phyloP scores from a whole-genome alignment of 257 asterid species.

The Scutellaria minor region DNA sequence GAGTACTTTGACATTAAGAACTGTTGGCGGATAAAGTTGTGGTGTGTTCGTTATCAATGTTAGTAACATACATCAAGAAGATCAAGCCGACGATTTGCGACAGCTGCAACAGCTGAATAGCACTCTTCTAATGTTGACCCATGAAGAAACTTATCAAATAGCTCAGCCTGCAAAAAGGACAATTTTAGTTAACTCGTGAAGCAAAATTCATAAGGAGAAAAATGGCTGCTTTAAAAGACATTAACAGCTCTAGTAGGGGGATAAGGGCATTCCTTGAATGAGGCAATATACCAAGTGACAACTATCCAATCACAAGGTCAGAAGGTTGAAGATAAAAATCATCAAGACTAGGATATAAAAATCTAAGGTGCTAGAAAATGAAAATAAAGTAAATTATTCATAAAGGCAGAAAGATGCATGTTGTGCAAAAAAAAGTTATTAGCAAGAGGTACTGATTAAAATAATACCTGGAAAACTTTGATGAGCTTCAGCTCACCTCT shows the following conservation, averaged over 20 bases:
- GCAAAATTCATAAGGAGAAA: slow-evolving; percentile 23
- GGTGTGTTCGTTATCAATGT: slow-evolving; percentile 31
- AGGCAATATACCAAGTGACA: slow-evolving; percentile 26
- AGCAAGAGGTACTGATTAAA: slow-evolving; percentile 17
- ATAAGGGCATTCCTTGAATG: slow-evolving; percentile 7
- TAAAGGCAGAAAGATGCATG: slow-evolving; percentile 19
- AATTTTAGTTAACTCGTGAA: slow-evolving; percentile 31
- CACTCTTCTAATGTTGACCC: slow-evolving; percentile 93
- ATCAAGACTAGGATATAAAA: neutral
- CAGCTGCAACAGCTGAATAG: slow-evolving; percentile 63
- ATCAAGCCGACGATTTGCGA: slow-evolving; percentile 96
- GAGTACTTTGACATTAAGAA: slow-evolving; percentile 11
- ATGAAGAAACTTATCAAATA: slow-evolving; percentile 90
- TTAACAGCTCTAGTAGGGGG: slow-evolving; percentile 7
- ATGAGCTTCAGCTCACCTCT: slow-evolving; percentile 99
- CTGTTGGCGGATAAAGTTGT: slow-evolving; percentile 1
- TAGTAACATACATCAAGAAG: slow-evolving; percentile 84
- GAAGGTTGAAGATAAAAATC: neutral
- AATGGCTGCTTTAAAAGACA: slow-evolving; percentile 22
- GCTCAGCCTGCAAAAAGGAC: slow-evolving; percentile 80
- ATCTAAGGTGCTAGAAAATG: slow-evolving; percentile 15
- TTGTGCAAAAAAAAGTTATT: slow-evolving; percentile 15
- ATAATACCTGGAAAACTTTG: slow-evolving; percentile 94
- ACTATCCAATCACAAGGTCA: slow-evolving; percentile 23
- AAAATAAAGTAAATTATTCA: slow-evolving; percentile 18